Evolutionary conservation across 2,329 filamentous ascomycete species (phyloP), one percentile per base, ranked within the genome.

Genomic region (Monosporascus sp.): DNA sequence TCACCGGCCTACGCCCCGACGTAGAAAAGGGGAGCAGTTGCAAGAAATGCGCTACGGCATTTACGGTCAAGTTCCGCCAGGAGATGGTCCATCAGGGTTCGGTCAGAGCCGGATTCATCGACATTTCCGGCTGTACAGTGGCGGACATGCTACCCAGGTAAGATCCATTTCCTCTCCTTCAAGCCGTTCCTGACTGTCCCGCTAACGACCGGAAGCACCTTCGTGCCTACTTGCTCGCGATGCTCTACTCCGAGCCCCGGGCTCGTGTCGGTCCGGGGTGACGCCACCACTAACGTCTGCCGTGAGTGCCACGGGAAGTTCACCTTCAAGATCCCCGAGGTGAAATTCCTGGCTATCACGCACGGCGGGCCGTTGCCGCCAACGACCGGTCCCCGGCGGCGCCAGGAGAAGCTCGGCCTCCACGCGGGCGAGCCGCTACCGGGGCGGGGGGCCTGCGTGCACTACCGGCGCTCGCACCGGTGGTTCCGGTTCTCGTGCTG

Each of bases 271-370:
- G 87, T 93, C 6, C 79, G 86, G 25, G 89, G 88, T 46, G 88
- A 93, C 54, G 82, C 82, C 18, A 81, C 83, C 22, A 85, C 84
- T 63, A 88, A 90, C 54, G 80, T 90, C 38, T 95, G 90, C 70
- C 83, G 89, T 48, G 81, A 87, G 62, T 95, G 90, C 67, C 89
- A 94, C 73, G 77, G 78, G 50, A 87, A 86, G 66, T 92, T 94
- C 80, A 87, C 82, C 17, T 89, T 94, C 71, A 85, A 84, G 66
- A 82, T 94, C 47, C 86, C 87, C 24, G 84, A 90, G 56, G 81
- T 91, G 57, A 89, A 88, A 65, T 91, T 95, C 70, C 77, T 93
- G 34, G 78, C 84, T 58, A 83, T 92, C 61, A 83, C 84, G 6
- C 75, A 77, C 18, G 79, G 78, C 27, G 69, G 74, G n/a, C 70